Evolutionary conservation across 257 asterid species (phyloP).

Genomic region (Solanum paucissectum): DNA sequence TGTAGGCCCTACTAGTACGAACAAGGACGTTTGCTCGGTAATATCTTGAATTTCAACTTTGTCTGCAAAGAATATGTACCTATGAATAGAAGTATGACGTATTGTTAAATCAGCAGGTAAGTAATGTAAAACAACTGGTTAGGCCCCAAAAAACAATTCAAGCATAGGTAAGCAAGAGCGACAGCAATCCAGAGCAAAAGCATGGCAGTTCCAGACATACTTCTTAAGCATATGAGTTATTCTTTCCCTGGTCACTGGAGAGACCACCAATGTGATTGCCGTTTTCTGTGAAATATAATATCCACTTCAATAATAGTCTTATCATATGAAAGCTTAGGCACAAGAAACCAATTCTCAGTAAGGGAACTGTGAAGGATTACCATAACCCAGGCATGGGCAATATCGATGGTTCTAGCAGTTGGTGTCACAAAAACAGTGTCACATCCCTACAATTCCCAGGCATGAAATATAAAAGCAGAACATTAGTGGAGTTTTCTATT

Average conservation of each 20-base stretch:
- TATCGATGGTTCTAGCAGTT: slow-evolving; percentile 91
- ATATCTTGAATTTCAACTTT: slow-evolving; percentile 87
- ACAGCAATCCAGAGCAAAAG: background rate
- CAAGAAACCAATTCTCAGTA: slow-evolving; percentile 2
- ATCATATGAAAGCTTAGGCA: background rate
- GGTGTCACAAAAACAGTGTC: slow-evolving; percentile 94
- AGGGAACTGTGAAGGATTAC: slow-evolving; percentile 25
- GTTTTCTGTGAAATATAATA: slow-evolving; percentile 57
- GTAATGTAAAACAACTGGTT: background rate
- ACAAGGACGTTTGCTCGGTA: slow-evolving; percentile 68
- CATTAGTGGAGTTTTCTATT: background rate
- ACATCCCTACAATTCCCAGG: slow-evolving; percentile 56
- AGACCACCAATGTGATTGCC: slow-evolving; percentile 72
- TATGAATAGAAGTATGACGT: slow-evolving; percentile 10
- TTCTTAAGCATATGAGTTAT: slow-evolving; percentile 68
- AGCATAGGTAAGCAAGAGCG: background rate
- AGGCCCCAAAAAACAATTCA: background rate
- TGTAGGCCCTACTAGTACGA: slow-evolving; percentile 68
- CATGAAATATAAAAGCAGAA: background rate
- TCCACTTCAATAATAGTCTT: background rate
- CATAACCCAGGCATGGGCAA: slow-evolving; percentile 90
- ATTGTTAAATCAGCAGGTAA: background rate
- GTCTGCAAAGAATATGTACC: slow-evolving; percentile 93
- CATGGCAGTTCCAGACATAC: slow-evolving; percentile 31
- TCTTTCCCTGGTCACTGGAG: slow-evolving; percentile 60